phyloP scores from a whole-genome alignment of 352 stramenopile species.

The Pythium utonaiense region DNA sequence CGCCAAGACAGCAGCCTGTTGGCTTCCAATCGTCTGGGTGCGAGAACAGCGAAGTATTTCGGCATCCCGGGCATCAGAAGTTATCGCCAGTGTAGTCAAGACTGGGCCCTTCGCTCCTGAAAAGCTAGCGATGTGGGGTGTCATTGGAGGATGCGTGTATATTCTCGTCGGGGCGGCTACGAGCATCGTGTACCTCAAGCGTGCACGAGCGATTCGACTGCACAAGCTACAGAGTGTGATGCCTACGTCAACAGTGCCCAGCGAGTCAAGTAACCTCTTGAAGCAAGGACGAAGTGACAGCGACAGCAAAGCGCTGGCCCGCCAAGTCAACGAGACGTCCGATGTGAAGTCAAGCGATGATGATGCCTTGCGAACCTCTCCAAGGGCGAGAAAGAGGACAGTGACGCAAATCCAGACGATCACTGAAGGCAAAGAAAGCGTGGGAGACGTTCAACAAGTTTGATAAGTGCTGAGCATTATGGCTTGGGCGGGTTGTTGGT shows the following conservation, averaged over 20 bases:
- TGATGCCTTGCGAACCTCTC: not conserved
- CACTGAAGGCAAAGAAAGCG: conserved; percentile 22
- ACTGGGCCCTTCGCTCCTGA: conserved; percentile 33
- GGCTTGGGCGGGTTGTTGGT: no score
- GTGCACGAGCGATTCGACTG: conserved; percentile 20
- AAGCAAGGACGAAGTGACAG: not conserved
- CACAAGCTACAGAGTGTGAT: conserved; percentile 23
- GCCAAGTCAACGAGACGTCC: conserved; percentile 10
- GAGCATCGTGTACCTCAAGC: conserved; percentile 11
- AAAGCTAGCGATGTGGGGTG: conserved; percentile 34
- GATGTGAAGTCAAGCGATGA: not conserved
- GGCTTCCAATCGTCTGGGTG: conserved; percentile 47
- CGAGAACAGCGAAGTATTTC: conserved; percentile 45
- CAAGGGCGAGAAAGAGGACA: conserved; percentile 15
- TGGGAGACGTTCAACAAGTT: conserved; percentile 9
- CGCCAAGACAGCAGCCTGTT: conserved; percentile 13
- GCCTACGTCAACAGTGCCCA: conserved; percentile 7
- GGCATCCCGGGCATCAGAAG: conserved; percentile 9
- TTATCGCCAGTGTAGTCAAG: conserved; percentile 4
- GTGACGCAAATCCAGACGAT: conserved; percentile 21
- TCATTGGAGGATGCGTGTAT: conserved; percentile 25
- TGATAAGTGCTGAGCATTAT: no score
- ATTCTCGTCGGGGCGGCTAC: conserved; percentile 21
- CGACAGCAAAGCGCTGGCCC: not conserved
- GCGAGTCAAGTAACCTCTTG: not conserved